A percentile compares a stretch with the other conserved stretches of the same genome.
Conservation (phyloP, 2,329 filamentous ascomycete genomes). For the Aspergillus candidus region DNA sequence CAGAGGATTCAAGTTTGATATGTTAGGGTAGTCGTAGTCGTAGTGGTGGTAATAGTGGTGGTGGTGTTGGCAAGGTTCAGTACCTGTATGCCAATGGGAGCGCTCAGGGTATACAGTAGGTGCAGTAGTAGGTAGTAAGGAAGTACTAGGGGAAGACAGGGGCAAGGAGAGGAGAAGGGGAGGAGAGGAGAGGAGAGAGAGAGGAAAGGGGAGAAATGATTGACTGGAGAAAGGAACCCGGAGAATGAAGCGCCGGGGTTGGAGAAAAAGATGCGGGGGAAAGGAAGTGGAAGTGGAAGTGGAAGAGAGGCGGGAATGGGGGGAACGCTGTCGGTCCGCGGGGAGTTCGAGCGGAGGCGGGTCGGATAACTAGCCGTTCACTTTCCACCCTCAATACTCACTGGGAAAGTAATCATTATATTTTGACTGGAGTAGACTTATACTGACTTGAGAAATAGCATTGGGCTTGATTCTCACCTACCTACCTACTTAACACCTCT, state of each 20-base stretch:
- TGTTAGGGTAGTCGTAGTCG: too few species aligned
- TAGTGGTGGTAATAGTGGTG: too few species aligned
- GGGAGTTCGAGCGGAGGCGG: conserved; percentile 2
- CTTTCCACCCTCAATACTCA: too few species aligned
- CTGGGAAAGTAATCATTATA: too few species aligned
- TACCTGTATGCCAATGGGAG: too few species aligned
- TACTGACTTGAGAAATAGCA: too few species aligned
- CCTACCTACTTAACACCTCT: too few species aligned
- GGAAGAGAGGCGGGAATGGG: conserved; percentile 6
- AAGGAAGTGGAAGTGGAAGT: background rate
- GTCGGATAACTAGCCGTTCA: background rate
- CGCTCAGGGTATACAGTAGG: too few species aligned
- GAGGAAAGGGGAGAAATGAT: background rate
- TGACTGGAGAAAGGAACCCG: background rate
- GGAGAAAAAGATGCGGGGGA: background rate
- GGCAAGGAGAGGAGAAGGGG: background rate
- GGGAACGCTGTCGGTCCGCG: conserved; percentile 10
- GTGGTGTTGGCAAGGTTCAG: too few species aligned
- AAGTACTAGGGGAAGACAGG: background rate
- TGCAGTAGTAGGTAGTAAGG: too few species aligned
- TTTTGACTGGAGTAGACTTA: too few species aligned
- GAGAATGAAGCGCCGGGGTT: background rate
- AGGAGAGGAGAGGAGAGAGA: background rate
- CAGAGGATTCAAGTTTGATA: background rate
- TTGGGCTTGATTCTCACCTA: too few species aligned